phyloP scores from a whole-genome alignment of 768 basidiomycete species.

The Zangia roseola region DNA sequence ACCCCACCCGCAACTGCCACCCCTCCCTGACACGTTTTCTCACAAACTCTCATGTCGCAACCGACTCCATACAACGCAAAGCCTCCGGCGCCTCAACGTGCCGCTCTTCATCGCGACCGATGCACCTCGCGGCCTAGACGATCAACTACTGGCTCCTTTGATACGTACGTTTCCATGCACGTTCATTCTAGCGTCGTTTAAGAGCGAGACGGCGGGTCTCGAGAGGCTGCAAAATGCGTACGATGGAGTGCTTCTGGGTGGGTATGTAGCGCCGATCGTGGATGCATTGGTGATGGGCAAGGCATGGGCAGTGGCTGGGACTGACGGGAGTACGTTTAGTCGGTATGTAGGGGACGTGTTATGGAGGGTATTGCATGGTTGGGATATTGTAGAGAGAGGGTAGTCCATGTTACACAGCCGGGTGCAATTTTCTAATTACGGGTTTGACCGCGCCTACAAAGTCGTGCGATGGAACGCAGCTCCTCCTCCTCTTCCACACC shows the following conservation, averaged over 20 bases:
- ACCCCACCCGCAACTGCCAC: slow-evolving; percentile 29
- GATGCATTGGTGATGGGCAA: slow-evolving; percentile 69
- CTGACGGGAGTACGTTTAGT: slow-evolving; percentile 75
- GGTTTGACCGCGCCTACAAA: background rate
- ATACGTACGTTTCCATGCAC: slow-evolving; percentile 60
- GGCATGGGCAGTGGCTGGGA: slow-evolving; percentile 61
- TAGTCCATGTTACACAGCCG: slow-evolving; percentile 39
- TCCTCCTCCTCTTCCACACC: slow-evolving; percentile 21
- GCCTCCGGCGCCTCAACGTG: slow-evolving; percentile 45
- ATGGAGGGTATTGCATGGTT: slow-evolving; percentile 58
- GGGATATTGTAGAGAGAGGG: slow-evolving; percentile 50
- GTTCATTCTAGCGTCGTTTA: slow-evolving; percentile 57
- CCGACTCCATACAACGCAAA: slow-evolving; percentile 32
- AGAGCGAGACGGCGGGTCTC: slow-evolving; percentile 28
- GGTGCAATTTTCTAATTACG: slow-evolving; percentile 8
- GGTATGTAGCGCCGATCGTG: slow-evolving; percentile 58
- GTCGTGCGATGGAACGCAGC: slow-evolving; percentile 29
- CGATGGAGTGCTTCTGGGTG: slow-evolving; percentile 48
- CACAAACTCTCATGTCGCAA: slow-evolving; percentile 37
- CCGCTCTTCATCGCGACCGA: slow-evolving; percentile 72
- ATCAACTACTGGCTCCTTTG: slow-evolving; percentile 47
- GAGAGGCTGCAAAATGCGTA: slow-evolving; percentile 40
- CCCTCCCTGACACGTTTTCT: slow-evolving; percentile 17
- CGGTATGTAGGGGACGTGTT: slow-evolving; percentile 64
- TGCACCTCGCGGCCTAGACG: slow-evolving; percentile 35